A percentile compares a stretch with the other conserved stretches of the same genome.
These are phyloP conservation scores for Fusarium avenaceum DNA, from an alignment of 2,329 filamentous ascomycete species.

Conservation along the genomic window DNA sequence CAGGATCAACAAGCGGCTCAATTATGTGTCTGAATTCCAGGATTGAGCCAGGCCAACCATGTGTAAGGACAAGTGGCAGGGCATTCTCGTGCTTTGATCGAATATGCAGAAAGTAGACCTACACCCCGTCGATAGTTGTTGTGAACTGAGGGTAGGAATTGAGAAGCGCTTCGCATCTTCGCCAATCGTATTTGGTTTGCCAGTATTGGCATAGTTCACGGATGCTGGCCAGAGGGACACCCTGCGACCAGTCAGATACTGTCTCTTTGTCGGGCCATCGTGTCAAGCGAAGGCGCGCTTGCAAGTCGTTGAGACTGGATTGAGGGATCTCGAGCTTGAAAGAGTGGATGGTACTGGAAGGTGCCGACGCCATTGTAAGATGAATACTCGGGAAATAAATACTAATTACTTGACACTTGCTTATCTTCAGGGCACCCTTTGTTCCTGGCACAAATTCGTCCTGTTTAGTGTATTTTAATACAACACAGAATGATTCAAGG, in stretches of 20 bases:
- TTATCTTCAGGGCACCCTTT: too few species aligned
- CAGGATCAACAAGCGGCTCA: conserved; percentile 9
- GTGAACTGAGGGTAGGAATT: conserved; percentile 22
- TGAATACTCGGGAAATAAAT: background rate
- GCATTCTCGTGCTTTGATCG: conserved; percentile 10
- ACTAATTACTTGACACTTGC: too few species aligned
- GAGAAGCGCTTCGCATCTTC: conserved; percentile 7
- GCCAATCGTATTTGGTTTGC: conserved; percentile 20
- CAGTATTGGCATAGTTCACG: conserved; percentile 14
- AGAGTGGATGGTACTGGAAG: background rate
- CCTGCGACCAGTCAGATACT: conserved; percentile 20
- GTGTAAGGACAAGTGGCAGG: conserved; percentile 13
- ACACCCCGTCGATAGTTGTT: conserved; percentile 8
- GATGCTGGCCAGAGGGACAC: background rate
- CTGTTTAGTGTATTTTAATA: too few species aligned
- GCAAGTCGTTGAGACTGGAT: conserved; percentile 9
- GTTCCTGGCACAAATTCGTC: too few species aligned
- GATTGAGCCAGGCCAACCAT: conserved; percentile 26
- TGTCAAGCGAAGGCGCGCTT: conserved; percentile 4
- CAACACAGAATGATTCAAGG: too few species aligned
- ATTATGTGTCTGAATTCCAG: conserved; percentile 19
- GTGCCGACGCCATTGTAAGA: background rate
- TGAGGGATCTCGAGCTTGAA: conserved; percentile 9
- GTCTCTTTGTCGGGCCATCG: conserved; percentile 23
- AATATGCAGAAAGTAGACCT: conserved; percentile 21